Evolutionary conservation across 2,329 filamentous ascomycete species (phyloP).

Genomic region (Monilinia polystroma): DNA sequence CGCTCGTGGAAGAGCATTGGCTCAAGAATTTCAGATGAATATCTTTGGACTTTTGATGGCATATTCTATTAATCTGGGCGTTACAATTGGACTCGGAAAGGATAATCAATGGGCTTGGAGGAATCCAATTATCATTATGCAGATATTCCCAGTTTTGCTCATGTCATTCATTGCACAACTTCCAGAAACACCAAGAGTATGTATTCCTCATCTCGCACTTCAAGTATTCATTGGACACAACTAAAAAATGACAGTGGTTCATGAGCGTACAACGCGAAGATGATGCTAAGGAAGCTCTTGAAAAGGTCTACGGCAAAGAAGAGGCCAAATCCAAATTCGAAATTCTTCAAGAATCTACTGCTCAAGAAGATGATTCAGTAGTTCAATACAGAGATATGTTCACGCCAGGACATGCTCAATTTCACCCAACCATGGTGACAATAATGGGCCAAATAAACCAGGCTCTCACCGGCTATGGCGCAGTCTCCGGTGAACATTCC

Average conservation of each 20-base stretch:
- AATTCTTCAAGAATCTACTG: conserved; percentile 50
- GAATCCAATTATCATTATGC: conserved; percentile 60
- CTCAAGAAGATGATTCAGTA: conserved; percentile 46
- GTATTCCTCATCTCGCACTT: neutral
- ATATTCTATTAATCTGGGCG: conserved; percentile 56
- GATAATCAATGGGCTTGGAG: conserved; percentile 61
- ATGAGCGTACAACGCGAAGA: conserved; percentile 51
- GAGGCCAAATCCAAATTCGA: conserved; percentile 50
- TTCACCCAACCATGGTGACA: conserved; percentile 59
- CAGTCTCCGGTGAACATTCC: conserved; percentile 45
- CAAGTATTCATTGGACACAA: too few species aligned
- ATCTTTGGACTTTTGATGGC: conserved; percentile 62
- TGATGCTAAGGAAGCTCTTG: conserved; percentile 51
- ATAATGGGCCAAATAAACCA: conserved; percentile 65
- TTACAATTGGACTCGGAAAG: conserved; percentile 55
- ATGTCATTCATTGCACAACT: conserved; percentile 52
- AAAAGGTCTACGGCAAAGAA: conserved; percentile 51
- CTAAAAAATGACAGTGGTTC: conserved; percentile 45
- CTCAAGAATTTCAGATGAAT: conserved; percentile 64
- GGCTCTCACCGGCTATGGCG: conserved; percentile 57
- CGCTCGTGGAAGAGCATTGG: conserved; percentile 56
- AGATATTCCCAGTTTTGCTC: conserved; percentile 55
- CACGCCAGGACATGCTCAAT: conserved; percentile 52
- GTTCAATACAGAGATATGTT: conserved; percentile 59
- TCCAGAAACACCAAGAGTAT: conserved; percentile 53